Evolutionary conservation across 768 basidiomycete species (phyloP).

Genomic region (Agaricus sinodeliciosus): DNA sequence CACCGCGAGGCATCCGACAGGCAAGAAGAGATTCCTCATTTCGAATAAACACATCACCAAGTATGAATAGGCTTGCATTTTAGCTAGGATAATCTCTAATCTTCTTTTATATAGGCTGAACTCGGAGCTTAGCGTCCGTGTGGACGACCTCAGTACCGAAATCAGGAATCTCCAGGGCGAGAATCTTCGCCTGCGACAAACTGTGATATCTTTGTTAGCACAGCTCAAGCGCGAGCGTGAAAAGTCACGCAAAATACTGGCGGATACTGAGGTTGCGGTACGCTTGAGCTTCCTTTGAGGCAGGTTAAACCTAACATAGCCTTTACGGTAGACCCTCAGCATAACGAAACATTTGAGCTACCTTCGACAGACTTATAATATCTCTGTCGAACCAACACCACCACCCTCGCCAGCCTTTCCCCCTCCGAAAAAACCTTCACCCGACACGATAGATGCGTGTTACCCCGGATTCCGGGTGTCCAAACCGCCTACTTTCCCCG

Average conservation of each 20-base stretch:
- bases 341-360: slow-evolving; percentile 61
- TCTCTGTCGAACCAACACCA: slow-evolving; percentile 23
- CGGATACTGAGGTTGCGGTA: slow-evolving; percentile 73
- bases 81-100: neutral
- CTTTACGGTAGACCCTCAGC: slow-evolving; percentile 37
- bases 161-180: slow-evolving; percentile 78
- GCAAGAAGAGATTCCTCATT: slow-evolving; percentile 89
- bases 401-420: slow-evolving; percentile 42
- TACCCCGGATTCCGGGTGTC: slow-evolving; percentile 51
- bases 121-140: slow-evolving; percentile 75
- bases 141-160: slow-evolving; percentile 80
- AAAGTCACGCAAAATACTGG: slow-evolving; percentile 64
- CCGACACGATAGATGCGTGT: slow-evolving; percentile 25
- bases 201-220: slow-evolving; percentile 67
- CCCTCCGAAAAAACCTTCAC: slow-evolving; percentile 40
- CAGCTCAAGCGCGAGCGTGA: slow-evolving; percentile 79
- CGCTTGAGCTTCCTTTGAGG: slow-evolving; percentile 14
- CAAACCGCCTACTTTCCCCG: slow-evolving; percentile 60
- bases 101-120: slow-evolving; percentile 51
- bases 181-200: slow-evolving; percentile 75
- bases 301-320: slow-evolving; percentile 9
- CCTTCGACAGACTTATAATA: slow-evolving; percentile 57
- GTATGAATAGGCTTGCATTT: slow-evolving; percentile 32
- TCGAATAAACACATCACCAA: slow-evolving; percentile 92
- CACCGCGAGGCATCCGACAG: slow-evolving; percentile 38